Base-by-base conservation (phyloP, 1,139 yeast genomes). In the Geotrichum cucujoidarum region DNA sequence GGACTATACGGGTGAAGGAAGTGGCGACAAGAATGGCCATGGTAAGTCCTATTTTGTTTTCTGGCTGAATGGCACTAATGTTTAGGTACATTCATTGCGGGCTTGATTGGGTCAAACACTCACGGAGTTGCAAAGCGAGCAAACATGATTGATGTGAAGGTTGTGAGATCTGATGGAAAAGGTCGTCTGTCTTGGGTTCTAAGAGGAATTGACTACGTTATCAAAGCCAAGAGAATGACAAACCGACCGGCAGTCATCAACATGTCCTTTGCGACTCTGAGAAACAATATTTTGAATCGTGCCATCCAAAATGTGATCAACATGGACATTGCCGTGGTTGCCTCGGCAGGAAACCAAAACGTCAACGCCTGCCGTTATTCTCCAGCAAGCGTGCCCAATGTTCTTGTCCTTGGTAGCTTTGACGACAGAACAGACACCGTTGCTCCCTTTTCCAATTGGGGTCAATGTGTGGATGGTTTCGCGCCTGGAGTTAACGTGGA, bases 371-470 rank as follows among this genome's bases (percentile, higher is more conserved):
- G 96, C 60, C 64, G 74, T 53, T 77, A 83, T 11, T 83, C 94
- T 44, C 96, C 96, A 0, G 92, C 94, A 0, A 80, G 89, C 35
- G 80, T 94, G 0, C 68, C 69, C 1, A 70, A 70, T 36, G 92
- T 89, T 0, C 78, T 87, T 4, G 83, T 95, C 0, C 94, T 88
- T 3, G 96, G 95, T 0, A 95, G 96, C 1, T 78, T 87, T 44
- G 94, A 87, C 62, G 95, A 84, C 59, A 63, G 73, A 33, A 72
- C 73, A 6, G 95, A 87, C 56, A 61, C 73, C 1, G 70, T 88
- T 34, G 92, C 96, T 0, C 64, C 75, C 2, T 89, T 88, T 57
- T 78, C 94, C 11, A 88, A 89, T 59, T 88, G 94, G 92, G 97
- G 95, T 0, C 72, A 74, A 24, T 88, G 96, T 64, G 95, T 89